Percentiles rank a stretch among this genome's conserved stretches.
Evolutionary conservation across 192 early-diverging fungal species (phyloP).

Genomic region (Oehlia diaphana): DNA sequence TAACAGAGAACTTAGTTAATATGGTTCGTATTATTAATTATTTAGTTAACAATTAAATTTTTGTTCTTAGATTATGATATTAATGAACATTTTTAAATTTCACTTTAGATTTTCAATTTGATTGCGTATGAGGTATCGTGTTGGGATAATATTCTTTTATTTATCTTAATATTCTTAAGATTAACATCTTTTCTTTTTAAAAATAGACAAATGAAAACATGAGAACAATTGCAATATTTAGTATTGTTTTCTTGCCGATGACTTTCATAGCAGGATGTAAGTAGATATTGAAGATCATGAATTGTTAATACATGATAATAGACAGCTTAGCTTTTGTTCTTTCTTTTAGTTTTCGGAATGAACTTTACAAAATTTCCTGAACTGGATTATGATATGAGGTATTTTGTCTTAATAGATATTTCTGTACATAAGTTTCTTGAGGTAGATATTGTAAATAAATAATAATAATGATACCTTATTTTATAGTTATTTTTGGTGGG

Average conservation of each 20-base stretch:
- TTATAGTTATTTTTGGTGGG: background rate
- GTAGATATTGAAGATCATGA: background rate
- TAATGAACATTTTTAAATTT: background rate
- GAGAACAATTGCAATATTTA: constrained; percentile 36
- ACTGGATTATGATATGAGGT: constrained; percentile 32
- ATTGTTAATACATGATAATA: background rate
- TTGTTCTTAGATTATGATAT: background rate
- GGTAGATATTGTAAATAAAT: background rate
- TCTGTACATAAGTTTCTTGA: background rate
- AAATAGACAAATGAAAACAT: constrained; percentile 43
- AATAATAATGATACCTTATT: background rate
- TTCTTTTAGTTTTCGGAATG: constrained; percentile 45
- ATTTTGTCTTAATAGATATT: background rate
- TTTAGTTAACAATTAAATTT: no score
- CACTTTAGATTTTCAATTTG: constrained; percentile 44
- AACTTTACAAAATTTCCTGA: constrained; percentile 51
- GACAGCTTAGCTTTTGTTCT: background rate
- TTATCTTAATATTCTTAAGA: background rate
- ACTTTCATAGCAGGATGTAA: constrained; percentile 56
- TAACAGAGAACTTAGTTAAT: constrained; percentile 48
- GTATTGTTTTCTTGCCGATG: constrained; percentile 54
- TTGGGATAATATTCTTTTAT: background rate
- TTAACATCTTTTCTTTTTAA: background rate
- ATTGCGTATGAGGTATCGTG: constrained; percentile 40
- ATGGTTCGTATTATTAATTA: constrained; percentile 36